Conservation (phyloP, 2,329 filamentous ascomycete genomes). For the Apiospora pterosperma region DNA sequence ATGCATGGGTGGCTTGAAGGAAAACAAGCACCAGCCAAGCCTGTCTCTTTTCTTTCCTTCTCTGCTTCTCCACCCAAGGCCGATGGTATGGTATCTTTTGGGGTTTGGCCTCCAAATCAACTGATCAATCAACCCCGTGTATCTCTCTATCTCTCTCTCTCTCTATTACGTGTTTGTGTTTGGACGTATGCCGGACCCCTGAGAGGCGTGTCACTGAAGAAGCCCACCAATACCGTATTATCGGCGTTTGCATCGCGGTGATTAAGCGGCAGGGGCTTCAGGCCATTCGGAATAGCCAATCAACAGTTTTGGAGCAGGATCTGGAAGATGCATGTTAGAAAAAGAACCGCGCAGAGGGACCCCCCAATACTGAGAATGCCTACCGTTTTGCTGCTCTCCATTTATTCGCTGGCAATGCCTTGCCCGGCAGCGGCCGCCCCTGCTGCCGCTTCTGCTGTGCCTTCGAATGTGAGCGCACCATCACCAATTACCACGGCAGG, state of each 20-base stretch:
- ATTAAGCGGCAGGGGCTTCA: too few species aligned
- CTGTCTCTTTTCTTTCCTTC: background rate
- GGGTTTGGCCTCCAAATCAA: background rate
- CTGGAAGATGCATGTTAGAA: too few species aligned
- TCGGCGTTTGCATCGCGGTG: too few species aligned
- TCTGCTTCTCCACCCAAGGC: background rate
- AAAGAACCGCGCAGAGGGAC: too few species aligned
- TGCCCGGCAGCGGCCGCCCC: background rate
- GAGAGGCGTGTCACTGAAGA: background rate
- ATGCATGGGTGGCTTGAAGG: background rate
- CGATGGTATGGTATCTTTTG: background rate
- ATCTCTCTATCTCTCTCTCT: background rate
- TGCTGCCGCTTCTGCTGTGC: constrained; percentile 13
- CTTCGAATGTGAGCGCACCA: constrained; percentile 43
- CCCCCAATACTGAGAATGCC: too few species aligned
- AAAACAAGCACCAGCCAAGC: background rate
- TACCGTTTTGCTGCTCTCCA: background rate
- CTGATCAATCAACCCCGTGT: background rate
- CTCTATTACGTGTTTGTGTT: background rate
- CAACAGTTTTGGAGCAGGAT: too few species aligned
- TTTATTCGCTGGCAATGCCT: background rate
- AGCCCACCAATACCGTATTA: background rate
- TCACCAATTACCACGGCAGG: constrained; percentile 34
- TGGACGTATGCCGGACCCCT: background rate
- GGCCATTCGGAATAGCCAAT: too few species aligned